Base-by-base conservation (phyloP, 805 yeast species). In the Crinitomyces ghanaensis region DNA sequence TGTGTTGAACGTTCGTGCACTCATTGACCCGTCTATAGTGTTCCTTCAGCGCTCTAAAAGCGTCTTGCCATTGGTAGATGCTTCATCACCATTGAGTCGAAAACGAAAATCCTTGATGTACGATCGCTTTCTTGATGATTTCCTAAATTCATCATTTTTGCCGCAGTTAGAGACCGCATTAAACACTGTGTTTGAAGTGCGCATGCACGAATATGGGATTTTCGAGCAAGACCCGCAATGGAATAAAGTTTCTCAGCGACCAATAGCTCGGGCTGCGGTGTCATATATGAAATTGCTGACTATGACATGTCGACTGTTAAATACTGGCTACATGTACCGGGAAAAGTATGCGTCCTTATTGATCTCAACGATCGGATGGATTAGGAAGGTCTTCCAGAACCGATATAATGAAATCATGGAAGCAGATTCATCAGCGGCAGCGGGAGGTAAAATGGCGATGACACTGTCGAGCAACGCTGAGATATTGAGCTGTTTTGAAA, bases 1-100 rank as follows among this genome's bases (percentile, higher is more conserved):
- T 47, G 67, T 84, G 11, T 74, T 79, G 55, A 83, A 85, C 46
- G 82, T 86, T 77, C 68, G 86, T 42, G 67, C 80, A 4, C 68
- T 85, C 11, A 55, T 83, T 31, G 94, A 80, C 37, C 76, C 81
- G 24, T 72, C 83, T 24, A 63, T 83, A 30, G 57, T 74, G 8
- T 83, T 82, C 48, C 62, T 74, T 17, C 75, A 80, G 28, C 74
- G 81, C 2, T 59, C 80, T 1, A 58, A 64, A 7, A 45, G 63
- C 2, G 47, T 66, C 4, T 52, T 68, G 7, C 65, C 46, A 4
- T 39, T 45, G 6, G 18, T 34, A 8, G 35, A 44, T 15, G n/a
- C n/a, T n/a, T n/a, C n/a, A n/a, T n/a, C n/a, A n/a, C n/a, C n/a
- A n/a, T n/a, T n/a, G n/a, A n/a, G n/a, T n/a, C 40, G 49, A 28